Evolutionary conservation across 2,329 filamentous ascomycete species (phyloP).

Genomic region (Microsporum canis): DNA sequence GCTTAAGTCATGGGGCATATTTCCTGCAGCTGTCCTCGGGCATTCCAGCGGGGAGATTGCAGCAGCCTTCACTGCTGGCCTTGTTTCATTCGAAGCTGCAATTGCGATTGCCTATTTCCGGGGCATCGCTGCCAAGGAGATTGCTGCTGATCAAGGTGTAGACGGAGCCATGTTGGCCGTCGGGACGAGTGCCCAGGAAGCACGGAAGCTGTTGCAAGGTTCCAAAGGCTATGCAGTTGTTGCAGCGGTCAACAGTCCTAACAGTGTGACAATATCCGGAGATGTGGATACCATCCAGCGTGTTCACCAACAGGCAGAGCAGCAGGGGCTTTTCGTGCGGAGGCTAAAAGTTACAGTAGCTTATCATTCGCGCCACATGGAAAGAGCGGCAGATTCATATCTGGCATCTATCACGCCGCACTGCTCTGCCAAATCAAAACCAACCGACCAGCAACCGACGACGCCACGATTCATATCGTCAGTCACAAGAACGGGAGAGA

Average conservation of each 20-base stretch:
- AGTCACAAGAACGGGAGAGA: slow-evolving; percentile 12
- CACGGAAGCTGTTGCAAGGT: not conserved
- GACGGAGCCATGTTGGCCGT: not conserved
- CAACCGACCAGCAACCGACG: not conserved
- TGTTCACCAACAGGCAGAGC: slow-evolving; percentile 23
- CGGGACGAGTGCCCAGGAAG: not conserved
- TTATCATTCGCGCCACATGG: slow-evolving; percentile 21
- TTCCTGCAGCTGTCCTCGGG: slow-evolving; percentile 15
- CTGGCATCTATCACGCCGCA: not conserved
- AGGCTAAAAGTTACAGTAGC: slow-evolving; percentile 15
- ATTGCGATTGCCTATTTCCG: slow-evolving; percentile 18
- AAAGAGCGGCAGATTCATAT: slow-evolving; percentile 12
- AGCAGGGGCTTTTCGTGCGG: slow-evolving; percentile 14
- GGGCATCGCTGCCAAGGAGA: slow-evolving; percentile 10
- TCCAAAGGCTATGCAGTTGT: slow-evolving; percentile 6
- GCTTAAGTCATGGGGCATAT: slow-evolving; percentile 12
- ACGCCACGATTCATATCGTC: slow-evolving; percentile 14
- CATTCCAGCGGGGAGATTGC: slow-evolving; percentile 23
- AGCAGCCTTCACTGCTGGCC: slow-evolving; percentile 17
- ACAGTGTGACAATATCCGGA: slow-evolving; percentile 16
- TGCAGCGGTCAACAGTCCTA: slow-evolving; percentile 19
- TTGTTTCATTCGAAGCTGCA: slow-evolving; percentile 13
- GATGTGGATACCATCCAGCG: slow-evolving; percentile 17
- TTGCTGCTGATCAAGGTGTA: not conserved
- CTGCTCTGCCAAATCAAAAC: not conserved